These are phyloP conservation scores for Phialophora macrospora DNA, from an alignment of 2,329 filamentous ascomycete species.

Conservation along the genomic window DNA sequence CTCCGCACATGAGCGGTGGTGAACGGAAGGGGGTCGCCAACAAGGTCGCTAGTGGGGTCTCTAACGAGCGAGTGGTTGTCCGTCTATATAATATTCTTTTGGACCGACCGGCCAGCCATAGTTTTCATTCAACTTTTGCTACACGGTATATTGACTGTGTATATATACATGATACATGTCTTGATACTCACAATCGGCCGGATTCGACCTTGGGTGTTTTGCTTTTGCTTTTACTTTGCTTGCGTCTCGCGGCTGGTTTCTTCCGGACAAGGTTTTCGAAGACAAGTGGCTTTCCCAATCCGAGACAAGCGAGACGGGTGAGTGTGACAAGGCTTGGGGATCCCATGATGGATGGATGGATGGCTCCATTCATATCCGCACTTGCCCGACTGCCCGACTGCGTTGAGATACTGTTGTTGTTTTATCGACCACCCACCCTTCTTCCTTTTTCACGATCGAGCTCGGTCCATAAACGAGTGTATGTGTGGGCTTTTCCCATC, in stretches of 20 bases:
- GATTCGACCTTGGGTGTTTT: conserved; percentile 18
- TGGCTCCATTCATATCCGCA: conserved; percentile 13
- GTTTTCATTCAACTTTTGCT: too few species aligned
- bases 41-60: too few species aligned
- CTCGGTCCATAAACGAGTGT: conserved; percentile 16
- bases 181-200: conserved; percentile 15
- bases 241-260: conserved; percentile 15
- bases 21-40: too few species aligned
- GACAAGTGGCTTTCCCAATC: conserved; percentile 11
- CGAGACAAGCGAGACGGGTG: conserved; percentile 10
- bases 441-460: conserved; percentile 18
- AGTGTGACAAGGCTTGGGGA: conserved; percentile 16
- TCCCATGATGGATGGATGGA: conserved; percentile 16
- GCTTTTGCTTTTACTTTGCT: conserved; percentile 17
- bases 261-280: conserved; percentile 10
- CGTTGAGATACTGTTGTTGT: conserved; percentile 16
- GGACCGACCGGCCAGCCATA: too few species aligned
- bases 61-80: too few species aligned
- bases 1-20: too few species aligned
- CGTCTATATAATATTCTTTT: too few species aligned
- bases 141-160: too few species aligned
- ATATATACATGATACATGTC: conserved; percentile 6
- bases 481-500: conserved; percentile 15
- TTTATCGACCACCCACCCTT: conserved; percentile 13
- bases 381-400: conserved; percentile 15